Conservation (phyloP, 805 yeast species). For the Cyberlindnera samutprakarnensis region DNA sequence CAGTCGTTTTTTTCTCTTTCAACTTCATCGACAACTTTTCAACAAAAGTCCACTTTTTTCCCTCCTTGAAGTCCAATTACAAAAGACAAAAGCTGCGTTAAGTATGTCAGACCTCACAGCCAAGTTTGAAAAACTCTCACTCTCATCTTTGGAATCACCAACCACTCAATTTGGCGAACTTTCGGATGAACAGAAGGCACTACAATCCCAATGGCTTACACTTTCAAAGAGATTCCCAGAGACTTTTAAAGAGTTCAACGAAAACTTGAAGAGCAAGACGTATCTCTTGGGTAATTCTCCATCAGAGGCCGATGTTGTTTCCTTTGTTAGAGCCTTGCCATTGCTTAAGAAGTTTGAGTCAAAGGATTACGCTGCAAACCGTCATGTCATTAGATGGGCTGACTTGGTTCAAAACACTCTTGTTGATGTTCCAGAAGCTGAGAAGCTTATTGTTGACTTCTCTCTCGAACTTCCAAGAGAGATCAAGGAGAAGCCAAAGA, state of each 20-base stretch:
- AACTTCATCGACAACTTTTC: too few relatives aligned
- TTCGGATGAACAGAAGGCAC: slow-evolving; percentile 52
- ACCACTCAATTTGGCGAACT: slow-evolving; percentile 20
- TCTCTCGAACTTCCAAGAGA: slow-evolving; percentile 69
- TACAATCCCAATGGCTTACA: slow-evolving; percentile 72
- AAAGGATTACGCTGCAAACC: slow-evolving; percentile 47
- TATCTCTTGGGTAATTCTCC: slow-evolving; percentile 64
- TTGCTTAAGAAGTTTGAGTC: slow-evolving; percentile 48
- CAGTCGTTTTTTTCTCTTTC: too few relatives aligned
- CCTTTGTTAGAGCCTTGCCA: slow-evolving; percentile 57
- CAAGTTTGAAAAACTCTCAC: slow-evolving; percentile 24
- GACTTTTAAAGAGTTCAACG: slow-evolving; percentile 53
- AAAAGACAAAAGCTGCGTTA: too few relatives aligned
- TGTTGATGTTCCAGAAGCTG: slow-evolving; percentile 45
- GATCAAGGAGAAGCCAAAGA: slow-evolving; percentile 48
- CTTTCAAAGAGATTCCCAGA: slow-evolving; percentile 57
- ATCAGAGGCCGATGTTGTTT: slow-evolving; percentile 61
- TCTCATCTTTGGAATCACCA: slow-evolving; percentile 13
- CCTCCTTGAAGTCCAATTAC: too few relatives aligned
- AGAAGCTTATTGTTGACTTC: slow-evolving; percentile 48
- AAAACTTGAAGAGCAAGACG: slow-evolving; percentile 58
- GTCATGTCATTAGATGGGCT: slow-evolving; percentile 91
- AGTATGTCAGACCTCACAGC: slow-evolving; percentile 26
- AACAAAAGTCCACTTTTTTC: too few relatives aligned
- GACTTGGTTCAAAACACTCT: slow-evolving; percentile 74